Evolutionary conservation across 192 early-diverging fungal genomes (phyloP).

Genomic region (Radiomyces spectabilis): DNA sequence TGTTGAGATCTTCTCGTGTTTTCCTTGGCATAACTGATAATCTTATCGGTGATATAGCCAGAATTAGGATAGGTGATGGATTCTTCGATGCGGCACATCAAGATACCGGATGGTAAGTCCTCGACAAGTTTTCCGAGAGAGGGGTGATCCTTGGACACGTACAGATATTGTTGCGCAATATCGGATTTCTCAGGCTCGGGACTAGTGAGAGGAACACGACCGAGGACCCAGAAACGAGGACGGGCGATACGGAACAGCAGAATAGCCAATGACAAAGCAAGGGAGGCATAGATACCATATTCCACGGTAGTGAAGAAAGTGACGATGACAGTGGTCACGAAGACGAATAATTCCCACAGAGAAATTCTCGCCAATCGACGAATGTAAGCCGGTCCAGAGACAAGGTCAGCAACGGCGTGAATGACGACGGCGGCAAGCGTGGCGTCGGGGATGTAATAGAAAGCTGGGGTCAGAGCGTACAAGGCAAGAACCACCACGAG

Average conservation of each 20-base stretch:
- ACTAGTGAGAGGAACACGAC: conserved; percentile 22
- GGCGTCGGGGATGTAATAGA: conserved; percentile 84
- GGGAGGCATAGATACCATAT: conserved; percentile 71
- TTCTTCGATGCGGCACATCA: conserved; percentile 73
- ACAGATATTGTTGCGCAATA: conserved; percentile 14
- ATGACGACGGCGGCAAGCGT: conserved; percentile 85
- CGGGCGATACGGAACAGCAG: conserved; percentile 75
- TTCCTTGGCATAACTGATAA: conserved; percentile 31
- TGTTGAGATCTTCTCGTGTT: conserved; percentile 11
- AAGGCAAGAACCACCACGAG: conserved; percentile 76
- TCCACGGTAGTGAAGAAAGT: conserved; percentile 57
- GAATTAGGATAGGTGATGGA: conserved; percentile 71
- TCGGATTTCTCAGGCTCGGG: neutral
- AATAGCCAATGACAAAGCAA: conserved; percentile 62
- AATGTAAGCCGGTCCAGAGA: conserved; percentile 53
- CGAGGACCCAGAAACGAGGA: conserved; percentile 49
- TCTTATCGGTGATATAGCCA: conserved; percentile 47
- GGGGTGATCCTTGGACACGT: conserved; percentile 19
- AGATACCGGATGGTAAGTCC: conserved; percentile 47
- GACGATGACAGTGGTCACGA: conserved; percentile 43
- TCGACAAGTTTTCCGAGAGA: conserved; percentile 19
- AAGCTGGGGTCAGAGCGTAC: conserved; percentile 73
- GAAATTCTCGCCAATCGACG: conserved; percentile 46
- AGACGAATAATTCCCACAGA: conserved; percentile 47
- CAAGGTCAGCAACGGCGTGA: conserved; percentile 74